Conservation (phyloP, 352 stramenopile species). For the Plasmopara muralis region DNA sequence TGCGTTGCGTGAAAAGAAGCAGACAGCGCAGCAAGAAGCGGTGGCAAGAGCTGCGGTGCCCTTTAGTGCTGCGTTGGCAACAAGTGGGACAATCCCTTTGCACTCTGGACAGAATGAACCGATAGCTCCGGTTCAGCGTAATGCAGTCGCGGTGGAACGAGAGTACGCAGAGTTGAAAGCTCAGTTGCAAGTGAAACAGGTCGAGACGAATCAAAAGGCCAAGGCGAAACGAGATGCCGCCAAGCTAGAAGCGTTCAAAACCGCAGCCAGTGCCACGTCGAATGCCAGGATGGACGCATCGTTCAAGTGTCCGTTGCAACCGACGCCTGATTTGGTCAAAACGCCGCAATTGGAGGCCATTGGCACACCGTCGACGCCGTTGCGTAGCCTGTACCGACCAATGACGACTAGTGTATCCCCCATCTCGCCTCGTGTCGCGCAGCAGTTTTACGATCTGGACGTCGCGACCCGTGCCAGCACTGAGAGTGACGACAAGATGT, state of each 20-base stretch:
- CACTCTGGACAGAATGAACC: neutral
- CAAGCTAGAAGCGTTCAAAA: slow-evolving; percentile 16
- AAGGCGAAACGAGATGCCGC: slow-evolving; percentile 21
- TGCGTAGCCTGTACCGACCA: slow-evolving; percentile 4
- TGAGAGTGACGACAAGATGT: slow-evolving; percentile 68
- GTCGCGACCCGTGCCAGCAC: slow-evolving; percentile 45
- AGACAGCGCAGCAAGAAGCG: slow-evolving; percentile 13
- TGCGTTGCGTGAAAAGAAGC: slow-evolving; percentile 24
- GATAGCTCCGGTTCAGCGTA: slow-evolving; percentile 14
- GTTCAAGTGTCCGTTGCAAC: slow-evolving; percentile 26
- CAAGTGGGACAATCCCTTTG: neutral
- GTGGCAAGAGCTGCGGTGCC: slow-evolving; percentile 2
- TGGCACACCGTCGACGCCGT: neutral
- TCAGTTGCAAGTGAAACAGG: slow-evolving; percentile 44
- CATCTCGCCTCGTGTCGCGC: slow-evolving; percentile 47
- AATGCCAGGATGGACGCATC: slow-evolving; percentile 10
- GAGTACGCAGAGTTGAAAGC: slow-evolving; percentile 58
- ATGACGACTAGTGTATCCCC: slow-evolving; percentile 14
- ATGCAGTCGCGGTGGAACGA: slow-evolving; percentile 34
- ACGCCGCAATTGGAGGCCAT: slow-evolving; percentile 16
- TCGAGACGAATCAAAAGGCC: slow-evolving; percentile 31
- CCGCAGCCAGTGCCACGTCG: slow-evolving; percentile 7
- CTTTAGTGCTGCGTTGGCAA: slow-evolving; percentile 5
- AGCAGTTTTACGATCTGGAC: slow-evolving; percentile 69
- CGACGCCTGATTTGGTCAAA: slow-evolving; percentile 18